Conservation (phyloP, 2,329 filamentous ascomycete species). For the Penicillium capsulatum region DNA sequence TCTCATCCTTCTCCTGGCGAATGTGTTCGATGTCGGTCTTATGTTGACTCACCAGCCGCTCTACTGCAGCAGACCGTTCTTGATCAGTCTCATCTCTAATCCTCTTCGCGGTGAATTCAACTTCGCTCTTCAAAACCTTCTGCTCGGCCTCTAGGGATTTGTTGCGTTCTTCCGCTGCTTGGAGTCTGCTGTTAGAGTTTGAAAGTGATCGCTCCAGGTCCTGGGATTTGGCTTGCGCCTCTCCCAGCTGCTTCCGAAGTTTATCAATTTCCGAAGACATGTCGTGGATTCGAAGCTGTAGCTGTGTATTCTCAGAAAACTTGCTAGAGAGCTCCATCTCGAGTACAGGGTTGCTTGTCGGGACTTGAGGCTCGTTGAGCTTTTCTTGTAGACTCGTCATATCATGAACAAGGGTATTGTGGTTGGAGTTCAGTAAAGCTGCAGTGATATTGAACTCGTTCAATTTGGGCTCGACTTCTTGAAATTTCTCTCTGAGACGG, state of each 20-base stretch:
- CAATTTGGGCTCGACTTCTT: slow-evolving; percentile 17
- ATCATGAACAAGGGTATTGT: slow-evolving; percentile 27
- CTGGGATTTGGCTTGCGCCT: slow-evolving; percentile 20
- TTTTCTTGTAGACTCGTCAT: slow-evolving; percentile 21
- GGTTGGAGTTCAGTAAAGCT: slow-evolving; percentile 20
- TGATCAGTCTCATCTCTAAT: slow-evolving; percentile 31
- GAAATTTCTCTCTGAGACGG: slow-evolving; percentile 19
- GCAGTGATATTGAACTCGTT: slow-evolving; percentile 18
- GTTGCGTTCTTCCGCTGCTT: slow-evolving; percentile 17
- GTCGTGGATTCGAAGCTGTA: slow-evolving; percentile 26
- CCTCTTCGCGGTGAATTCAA: slow-evolving; percentile 20
- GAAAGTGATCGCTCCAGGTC: slow-evolving; percentile 18
- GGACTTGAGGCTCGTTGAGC: slow-evolving; percentile 19
- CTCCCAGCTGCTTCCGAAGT: slow-evolving; percentile 14
- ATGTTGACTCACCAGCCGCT: slow-evolving; percentile 19
- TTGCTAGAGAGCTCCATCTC: slow-evolving; percentile 25
- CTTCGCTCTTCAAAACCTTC: slow-evolving; percentile 17
- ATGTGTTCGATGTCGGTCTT: slow-evolving; percentile 5
- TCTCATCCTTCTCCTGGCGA: slow-evolving; percentile 32
- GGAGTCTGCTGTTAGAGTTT: slow-evolving; percentile 14
- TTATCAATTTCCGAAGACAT: slow-evolving; percentile 15
- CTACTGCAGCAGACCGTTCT: slow-evolving; percentile 27
- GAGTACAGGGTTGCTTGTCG: slow-evolving; percentile 15
- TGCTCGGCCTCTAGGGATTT: slow-evolving; percentile 22
- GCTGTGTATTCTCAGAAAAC: slow-evolving; percentile 20